Conservation (phyloP, 139 green algal species). For the Picochlorum sp. region DNA sequence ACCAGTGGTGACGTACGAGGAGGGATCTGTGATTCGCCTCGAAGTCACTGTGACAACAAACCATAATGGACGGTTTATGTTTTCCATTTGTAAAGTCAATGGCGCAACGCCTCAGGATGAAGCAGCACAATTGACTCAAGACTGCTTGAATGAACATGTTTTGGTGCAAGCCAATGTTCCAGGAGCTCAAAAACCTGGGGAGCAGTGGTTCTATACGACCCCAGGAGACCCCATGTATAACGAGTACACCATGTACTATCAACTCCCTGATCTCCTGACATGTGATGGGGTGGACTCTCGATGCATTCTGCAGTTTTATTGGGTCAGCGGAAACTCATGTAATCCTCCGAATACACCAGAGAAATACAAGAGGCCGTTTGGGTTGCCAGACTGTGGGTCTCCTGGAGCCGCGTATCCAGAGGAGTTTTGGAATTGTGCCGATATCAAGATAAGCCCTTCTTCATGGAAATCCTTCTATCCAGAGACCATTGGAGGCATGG, state of each 20-base stretch:
- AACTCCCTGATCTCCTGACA: background rate
- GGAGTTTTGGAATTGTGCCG: constrained; percentile 4
- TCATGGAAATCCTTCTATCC: too few relatives aligned
- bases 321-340: constrained; percentile 15
- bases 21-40: background rate
- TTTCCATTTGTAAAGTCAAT: background rate
- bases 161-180: constrained; percentile 3
- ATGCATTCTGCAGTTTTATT: constrained; percentile 27
- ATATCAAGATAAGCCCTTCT: constrained; percentile 13
- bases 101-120: background rate
- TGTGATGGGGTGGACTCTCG: background rate
- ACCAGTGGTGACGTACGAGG: background rate
- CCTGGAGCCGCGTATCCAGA: background rate
- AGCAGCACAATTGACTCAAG: background rate
- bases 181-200: background rate
- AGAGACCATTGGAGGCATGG: too few relatives aligned
- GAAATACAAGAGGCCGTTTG: background rate
- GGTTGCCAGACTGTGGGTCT: background rate
- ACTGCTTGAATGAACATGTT: background rate
- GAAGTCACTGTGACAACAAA: background rate
- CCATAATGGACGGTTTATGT: background rate
- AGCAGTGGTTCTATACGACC: background rate
- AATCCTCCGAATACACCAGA: background rate
- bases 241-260: constrained; percentile 23
- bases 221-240: background rate